Evolutionary conservation across 1,284 basidiomycete genomes (phyloP), one percentile per base, ranked within the genome.

Genomic region (Pseudozyma pruni): DNA sequence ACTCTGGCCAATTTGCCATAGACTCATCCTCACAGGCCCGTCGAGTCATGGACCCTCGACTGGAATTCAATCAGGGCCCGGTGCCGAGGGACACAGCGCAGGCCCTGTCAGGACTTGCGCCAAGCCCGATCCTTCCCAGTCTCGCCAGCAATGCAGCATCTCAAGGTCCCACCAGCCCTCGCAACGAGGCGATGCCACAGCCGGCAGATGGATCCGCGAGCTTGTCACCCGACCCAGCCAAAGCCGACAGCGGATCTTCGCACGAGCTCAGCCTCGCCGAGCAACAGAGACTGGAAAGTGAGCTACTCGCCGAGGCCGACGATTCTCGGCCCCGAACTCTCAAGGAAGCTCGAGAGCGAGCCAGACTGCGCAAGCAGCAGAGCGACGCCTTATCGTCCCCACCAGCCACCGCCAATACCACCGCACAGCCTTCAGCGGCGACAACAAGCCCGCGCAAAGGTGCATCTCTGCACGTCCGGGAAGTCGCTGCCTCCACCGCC

Each of bases 321-420:
- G 51, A 42, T 2, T 47, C 67, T 39, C 52, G 71, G 2, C 71
- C 71, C 1, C 51, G 63, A 16, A 74, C 71, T 13, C 57, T 74
- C 41, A 70, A 74, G 34, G 71, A 74, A 44, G 71, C 71, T 2
- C 39, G 71, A 20, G 71, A 64, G 43, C 51, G 61, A 23, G 71
- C 71, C 14, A 70, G 51, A 48, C 43, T 67, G 45, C 69, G 69
- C 27, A 55, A 40, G 27, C 61, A 62, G 51, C 69, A 72, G 39
- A 53, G 48, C 40, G 62, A 66, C 2, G 14, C 52, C 2, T 29
- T 48, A 11, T 40, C 54, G 8, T 34, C 50, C 2, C 54, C 50
- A 6, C 17, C 54, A 5, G 23, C 46, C 6, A 34, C 48, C n/a
- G 39, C 39, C 16, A 23, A 29, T 29, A 11, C 40, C 19, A 25